Conservation (phyloP, 106 monocot genomes). For the Cymbidium sinense region DNA sequence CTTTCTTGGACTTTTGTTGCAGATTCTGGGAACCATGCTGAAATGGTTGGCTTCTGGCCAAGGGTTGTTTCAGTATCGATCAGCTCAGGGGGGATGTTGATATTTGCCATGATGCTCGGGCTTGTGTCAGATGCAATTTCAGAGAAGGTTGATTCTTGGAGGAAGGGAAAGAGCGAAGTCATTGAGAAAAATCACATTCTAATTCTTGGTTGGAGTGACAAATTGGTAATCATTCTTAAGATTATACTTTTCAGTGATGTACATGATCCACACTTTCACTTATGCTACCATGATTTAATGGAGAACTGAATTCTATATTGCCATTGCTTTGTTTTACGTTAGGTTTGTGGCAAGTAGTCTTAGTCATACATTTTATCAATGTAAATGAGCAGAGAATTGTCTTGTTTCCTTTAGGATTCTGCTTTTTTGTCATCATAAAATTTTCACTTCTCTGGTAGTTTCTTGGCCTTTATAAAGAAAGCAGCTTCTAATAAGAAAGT, state of each 20-base stretch:
- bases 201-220: constrained; percentile 97
- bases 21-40: constrained; percentile 86
- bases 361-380: not conserved
- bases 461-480: not conserved
- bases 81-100: constrained; percentile 88
- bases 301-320: not conserved
- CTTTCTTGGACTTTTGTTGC: constrained; percentile 97
- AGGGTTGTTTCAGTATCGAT: constrained; percentile 83
- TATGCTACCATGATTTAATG: not conserved
- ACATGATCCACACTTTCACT: not conserved
- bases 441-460: not conserved
- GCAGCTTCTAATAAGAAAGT: not conserved
- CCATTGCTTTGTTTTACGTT: not conserved
- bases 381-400: not conserved
- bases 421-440: not conserved
- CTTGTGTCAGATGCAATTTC: constrained; percentile 97
- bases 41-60: constrained; percentile 57
- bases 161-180: constrained; percentile 94
- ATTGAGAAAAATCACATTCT: constrained; percentile 86
- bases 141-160: constrained; percentile 96
- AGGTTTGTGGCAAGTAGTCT: not conserved
- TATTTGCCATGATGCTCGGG: constrained; percentile 95
- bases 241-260: not conserved
- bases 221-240: constrained; percentile 50
- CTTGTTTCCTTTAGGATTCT: not conserved